These are phyloP conservation scores for Bruguiera sexangula DNA, from an alignment of 345 rosid genomes.

Conservation along the genomic window DNA sequence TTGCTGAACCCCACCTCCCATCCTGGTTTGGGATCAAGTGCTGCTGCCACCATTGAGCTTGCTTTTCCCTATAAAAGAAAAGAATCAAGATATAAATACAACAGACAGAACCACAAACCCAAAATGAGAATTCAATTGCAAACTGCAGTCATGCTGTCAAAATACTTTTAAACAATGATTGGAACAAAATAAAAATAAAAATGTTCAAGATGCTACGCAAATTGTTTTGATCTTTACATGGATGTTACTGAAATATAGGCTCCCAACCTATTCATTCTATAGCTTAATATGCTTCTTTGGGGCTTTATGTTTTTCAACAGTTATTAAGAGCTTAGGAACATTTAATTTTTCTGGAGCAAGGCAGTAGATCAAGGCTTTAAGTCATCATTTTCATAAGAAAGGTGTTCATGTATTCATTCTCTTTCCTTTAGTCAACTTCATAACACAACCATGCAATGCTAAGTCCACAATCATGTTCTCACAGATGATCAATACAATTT, in stretches of 20 bases:
- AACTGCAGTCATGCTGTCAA: not conserved
- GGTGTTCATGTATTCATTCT: not conserved
- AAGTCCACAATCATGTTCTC: not conserved
- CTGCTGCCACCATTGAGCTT: constrained; percentile 90
- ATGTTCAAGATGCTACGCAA: no score
- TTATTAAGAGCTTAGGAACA: no score
- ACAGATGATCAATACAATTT: not conserved
- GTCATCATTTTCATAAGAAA: no score
- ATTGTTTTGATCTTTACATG: no score
- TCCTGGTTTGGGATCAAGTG: constrained; percentile 70
- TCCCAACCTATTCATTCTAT: no score
- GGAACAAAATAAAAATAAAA: not conserved
- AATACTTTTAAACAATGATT: not conserved
- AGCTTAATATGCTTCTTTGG: no score
- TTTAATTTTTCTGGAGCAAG: no score
- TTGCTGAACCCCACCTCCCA: constrained; percentile 58
- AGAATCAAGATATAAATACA: not conserved
- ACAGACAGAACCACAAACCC: not conserved
- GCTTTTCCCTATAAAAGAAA: constrained; percentile 67
- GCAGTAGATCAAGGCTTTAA: no score
- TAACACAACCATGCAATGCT: not conserved
- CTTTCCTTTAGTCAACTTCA: not conserved
- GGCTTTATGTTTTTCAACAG: no score
- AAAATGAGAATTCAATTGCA: not conserved
- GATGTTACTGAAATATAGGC: no score